phyloP scores from a whole-genome alignment of 352 stramenopile genomes.

The Phytopythium delawarense region DNA sequence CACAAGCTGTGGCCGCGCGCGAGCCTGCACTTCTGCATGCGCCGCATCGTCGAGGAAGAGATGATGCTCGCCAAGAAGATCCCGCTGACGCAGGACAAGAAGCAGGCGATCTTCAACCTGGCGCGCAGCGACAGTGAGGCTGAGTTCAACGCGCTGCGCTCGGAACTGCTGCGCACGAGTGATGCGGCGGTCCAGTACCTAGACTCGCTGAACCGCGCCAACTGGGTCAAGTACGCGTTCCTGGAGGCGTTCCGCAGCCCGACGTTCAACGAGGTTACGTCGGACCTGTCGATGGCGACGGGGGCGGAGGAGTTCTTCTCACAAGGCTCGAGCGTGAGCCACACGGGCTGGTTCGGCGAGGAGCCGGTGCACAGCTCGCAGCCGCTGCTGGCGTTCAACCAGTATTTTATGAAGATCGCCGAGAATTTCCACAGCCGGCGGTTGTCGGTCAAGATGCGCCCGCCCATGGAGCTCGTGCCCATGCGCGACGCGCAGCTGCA shows the following conservation, averaged over 20 bases:
- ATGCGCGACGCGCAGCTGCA: slow-evolving; percentile 59
- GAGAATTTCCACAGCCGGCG: slow-evolving; percentile 67
- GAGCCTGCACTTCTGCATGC: slow-evolving; percentile 70
- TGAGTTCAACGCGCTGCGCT: slow-evolving; percentile 60
- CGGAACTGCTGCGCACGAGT: slow-evolving; percentile 45
- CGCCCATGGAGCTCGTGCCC: slow-evolving; percentile 57
- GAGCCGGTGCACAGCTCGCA: slow-evolving; percentile 57
- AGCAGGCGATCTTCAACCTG: slow-evolving; percentile 64
- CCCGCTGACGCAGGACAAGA: slow-evolving; percentile 56
- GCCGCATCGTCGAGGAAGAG: slow-evolving; percentile 68
- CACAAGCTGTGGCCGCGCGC: slow-evolving; percentile 48
- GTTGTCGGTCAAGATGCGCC: slow-evolving; percentile 44
- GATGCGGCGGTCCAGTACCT: slow-evolving; percentile 49
- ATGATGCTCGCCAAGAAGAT: slow-evolving; percentile 56
- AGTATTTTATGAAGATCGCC: slow-evolving; percentile 71
- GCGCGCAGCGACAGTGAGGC: slow-evolving; percentile 64
- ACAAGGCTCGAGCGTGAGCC: slow-evolving; percentile 28
- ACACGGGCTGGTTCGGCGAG: slow-evolving; percentile 60
- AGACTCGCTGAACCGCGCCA: slow-evolving; percentile 46
- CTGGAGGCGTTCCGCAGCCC: slow-evolving; percentile 55
- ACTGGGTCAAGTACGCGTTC: slow-evolving; percentile 81
- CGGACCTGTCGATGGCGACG: slow-evolving; percentile 44
- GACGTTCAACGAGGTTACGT: slow-evolving; percentile 73
- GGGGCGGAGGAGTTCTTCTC: slow-evolving; percentile 40
- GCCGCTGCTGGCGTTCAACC: slow-evolving; percentile 57